Evolutionary conservation across 495 filamentous ascomycete species (phyloP).

Genomic region (Pyrenopolyporus hunteri): DNA sequence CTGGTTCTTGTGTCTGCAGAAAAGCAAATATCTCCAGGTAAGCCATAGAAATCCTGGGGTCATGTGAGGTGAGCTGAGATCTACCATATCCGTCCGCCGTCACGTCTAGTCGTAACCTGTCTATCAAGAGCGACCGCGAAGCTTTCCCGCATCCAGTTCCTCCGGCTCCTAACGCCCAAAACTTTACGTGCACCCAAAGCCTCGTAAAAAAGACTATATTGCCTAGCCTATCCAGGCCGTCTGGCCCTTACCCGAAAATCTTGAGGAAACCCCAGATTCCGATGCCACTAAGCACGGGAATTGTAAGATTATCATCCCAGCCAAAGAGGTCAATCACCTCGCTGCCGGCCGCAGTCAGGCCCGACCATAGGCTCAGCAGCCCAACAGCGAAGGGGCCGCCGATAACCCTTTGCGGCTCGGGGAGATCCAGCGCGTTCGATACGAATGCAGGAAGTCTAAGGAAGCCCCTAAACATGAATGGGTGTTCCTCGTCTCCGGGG

Average conservation of each 20-base stretch:
- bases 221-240: conserved; percentile 20
- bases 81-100: conserved; percentile 15
- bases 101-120: conserved; percentile 33
- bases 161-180: conserved; percentile 26
- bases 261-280: conserved; percentile 95
- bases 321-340: conserved; percentile 91
- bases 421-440: conserved; percentile 57
- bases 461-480: conserved; percentile 82
- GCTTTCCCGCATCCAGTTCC: conserved; percentile 4
- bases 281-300: conserved; percentile 86
- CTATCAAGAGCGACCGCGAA: conserved; percentile 15
- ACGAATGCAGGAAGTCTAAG: conserved; percentile 66
- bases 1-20: too few species aligned
- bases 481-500: conserved; percentile 64
- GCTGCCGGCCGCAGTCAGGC: conserved; percentile 82
- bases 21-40: conserved; percentile 4
- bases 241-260: conserved; percentile 69
- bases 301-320: conserved; percentile 97
- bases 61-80: conserved; percentile 25
- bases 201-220: conserved; percentile 6
- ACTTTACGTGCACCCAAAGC: conserved; percentile 5
- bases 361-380: conserved; percentile 84
- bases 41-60: conserved; percentile 14
- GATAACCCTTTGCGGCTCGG: conserved; percentile 54
- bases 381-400: conserved; percentile 78